Base-by-base conservation (phyloP, 768 basidiomycete species). In the Phylloporus sp. region DNA sequence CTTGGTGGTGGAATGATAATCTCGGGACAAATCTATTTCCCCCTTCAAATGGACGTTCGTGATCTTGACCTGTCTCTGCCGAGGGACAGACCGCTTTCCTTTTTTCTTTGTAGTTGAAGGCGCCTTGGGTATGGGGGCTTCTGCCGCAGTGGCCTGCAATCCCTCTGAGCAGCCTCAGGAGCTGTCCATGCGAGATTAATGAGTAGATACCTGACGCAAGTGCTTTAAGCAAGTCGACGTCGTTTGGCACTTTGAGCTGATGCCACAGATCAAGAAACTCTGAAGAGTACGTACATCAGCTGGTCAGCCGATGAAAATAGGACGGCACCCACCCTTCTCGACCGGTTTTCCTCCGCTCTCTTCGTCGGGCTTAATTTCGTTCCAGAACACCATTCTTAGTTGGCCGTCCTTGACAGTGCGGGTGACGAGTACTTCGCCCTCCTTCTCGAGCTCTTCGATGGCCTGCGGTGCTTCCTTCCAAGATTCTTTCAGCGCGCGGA, bases 191-290 rank as follows among this genome's bases (percentile, higher is more conserved):
- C 1, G 20, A 37, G 15, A 23, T 29, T 7, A 56, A 35, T 32
- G 43, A 44, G 36, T 39, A 40, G 68, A 49, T 62, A 86, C 87
- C 86, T 48, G 81, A 82, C 8, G 81, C 80, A 37, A 95, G 78
- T 48, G 89, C 81, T 58, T 78, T 82, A 46, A 86, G 72, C 3
- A 95, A 67, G 58, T 93, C 90, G 21, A 86, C 86, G 34, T 91
- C 89, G 43, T 87, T 86, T 1, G 92, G 92, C 1, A 92, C 86
- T 57, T 81, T 83, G 15, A 93, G 72, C 4, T 77, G 75, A 64
- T 90, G 88, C 92, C 93, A 95, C 15, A 94, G 69, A 56, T 92
- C 86, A 42, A 76, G 70, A 61, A 95, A 95, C 65, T 95, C 92
- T 95, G 64, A 15, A 17, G 17, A 28, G 42, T 23, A 39, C 24